Conservation (phyloP, 306 rosid species). For the Cicer yamashitae region DNA sequence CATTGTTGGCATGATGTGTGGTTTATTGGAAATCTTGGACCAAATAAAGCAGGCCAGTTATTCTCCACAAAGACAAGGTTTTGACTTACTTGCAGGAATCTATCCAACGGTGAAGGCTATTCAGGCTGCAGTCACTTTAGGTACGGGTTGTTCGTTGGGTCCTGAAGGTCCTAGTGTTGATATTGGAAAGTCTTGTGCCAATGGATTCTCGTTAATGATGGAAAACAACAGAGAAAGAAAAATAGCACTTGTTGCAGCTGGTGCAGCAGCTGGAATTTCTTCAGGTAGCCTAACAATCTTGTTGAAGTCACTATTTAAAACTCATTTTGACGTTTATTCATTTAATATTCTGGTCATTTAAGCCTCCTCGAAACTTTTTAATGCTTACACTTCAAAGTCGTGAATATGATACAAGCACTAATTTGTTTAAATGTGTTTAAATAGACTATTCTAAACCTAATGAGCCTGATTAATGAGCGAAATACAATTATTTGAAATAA, state of each 20-base stretch:
- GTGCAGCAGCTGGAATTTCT: constrained; percentile 96
- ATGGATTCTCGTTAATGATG: constrained; percentile 92
- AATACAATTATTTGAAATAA: too few species aligned
- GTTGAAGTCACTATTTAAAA: constrained; percentile 35
- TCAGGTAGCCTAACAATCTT: constrained; percentile 64
- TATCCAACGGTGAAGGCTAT: constrained; percentile 86
- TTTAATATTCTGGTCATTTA: constrained; percentile 32
- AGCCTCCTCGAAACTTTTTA: constrained; percentile 23
- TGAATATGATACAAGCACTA: too few species aligned
- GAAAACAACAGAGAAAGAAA: constrained; percentile 89
- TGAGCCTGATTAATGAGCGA: too few species aligned
- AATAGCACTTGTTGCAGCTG: constrained; percentile 98
- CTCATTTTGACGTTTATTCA: constrained; percentile 31
- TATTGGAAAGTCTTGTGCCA: constrained; percentile 96
- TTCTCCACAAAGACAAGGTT: constrained; percentile 76
- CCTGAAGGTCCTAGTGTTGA: constrained; percentile 99
- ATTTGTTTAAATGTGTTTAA: too few species aligned
- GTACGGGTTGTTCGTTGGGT: constrained; percentile 98
- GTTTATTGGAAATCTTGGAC: constrained; percentile 82
- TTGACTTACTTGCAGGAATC: constrained; percentile 84
- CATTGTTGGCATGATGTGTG: constrained; percentile 98
- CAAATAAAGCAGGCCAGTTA: constrained; percentile 79
- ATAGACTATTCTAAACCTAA: too few species aligned
- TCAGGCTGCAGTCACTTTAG: constrained; percentile 93
- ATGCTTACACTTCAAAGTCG: neutral